Evolutionary conservation across 257 asterid genomes (phyloP), one percentile per base, ranked within the genome.

Genomic region (Scutellaria barbata): DNA sequence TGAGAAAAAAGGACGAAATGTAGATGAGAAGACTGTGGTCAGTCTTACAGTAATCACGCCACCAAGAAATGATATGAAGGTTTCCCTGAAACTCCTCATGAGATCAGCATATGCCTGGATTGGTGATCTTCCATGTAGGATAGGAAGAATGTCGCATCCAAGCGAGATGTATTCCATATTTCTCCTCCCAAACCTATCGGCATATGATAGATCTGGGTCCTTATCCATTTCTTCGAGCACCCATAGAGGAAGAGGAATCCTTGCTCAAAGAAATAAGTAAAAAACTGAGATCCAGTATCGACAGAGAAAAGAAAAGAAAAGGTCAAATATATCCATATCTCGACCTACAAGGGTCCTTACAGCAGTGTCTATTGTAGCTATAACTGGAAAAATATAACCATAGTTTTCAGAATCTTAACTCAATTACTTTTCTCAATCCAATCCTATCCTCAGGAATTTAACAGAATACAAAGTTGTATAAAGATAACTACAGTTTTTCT

Each of bases 221-320:
- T 76, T 82, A 61, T 86, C 82, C 80, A 90, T 90, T 72, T 83
- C 92, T 71, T 81, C 80, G n/a, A 81, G 85, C 76, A 90, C 97
- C 97, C 97, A 90, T 48, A 8, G 76, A 46, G 97, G 96, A 69
- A 90, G 95, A 67, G 97, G 83, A 73, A 90, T 82, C 97, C 97
- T 89, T 67, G 74, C 76, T 18, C 76, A 80, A 68, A 75, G 56
- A 73, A 81, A 60, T 69, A 54, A 50, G 60, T 72, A 5, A 54
- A 52, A 74, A 80, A 63, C 8, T 75, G 22, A 74, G 85, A 70
- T 68, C 63, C 55, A 62, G 47, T 43, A 60, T 51, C 3, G n/a
- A 68, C n/a, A 58, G 18, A 59, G 33, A 67, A 43, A 30, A 20
- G 45, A 59, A 63, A 63, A 50, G 57, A 43, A 65, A 68, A 68